Base-by-base conservation (phyloP, 2,329 filamentous ascomycete genomes). In the Penicillium sp. region DNA sequence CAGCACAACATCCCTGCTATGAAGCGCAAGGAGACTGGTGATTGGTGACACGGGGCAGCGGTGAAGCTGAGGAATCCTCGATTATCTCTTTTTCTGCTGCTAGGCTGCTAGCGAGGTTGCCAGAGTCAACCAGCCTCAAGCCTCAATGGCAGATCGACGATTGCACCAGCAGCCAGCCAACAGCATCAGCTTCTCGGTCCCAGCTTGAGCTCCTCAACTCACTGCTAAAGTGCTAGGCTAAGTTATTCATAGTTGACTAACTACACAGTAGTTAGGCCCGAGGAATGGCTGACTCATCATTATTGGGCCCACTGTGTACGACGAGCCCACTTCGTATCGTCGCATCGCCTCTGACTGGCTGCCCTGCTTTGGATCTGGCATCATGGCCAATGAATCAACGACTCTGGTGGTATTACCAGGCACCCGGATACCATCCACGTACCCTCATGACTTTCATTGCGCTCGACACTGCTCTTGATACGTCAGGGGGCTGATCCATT, bases 261-360 rank as follows among this genome's bases (percentile, higher is more conserved):
- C 25, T 63, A 61, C 63, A 2, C 2, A n/a, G n/a, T 20, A 20
- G 20, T 20, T 20, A 20, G 20, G 20, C 20, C 20, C 20, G 61
- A 61, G 56, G 62, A 68, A 68, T 66, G 62, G 66, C 65, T 68
- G 65, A 67, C 65, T 67, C 66, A 68, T 62, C 63, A 62, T 64
- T 63, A 63, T 63, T 64, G 58, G 58, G 20, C 49, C 62, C 62
- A 64, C 59, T 38, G 42, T 25, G 45, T 55, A 38, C 25, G 47
- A 41, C 5, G 3, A 35, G 37, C 38, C 49, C 53, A 50, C 55
- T 53, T 37, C 43, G 54, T 59, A 59, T 52, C 39, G 28, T 42
- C 5, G 8, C 14, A 35, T 34, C 17, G 35, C 37, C 28, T 31
- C 35, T 61, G 49, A 68, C 56, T 67, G 60, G 66, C 63, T 68